Evolutionary conservation across 2,329 filamentous ascomycete genomes (phyloP).

Genomic region (Paecilomyces dactylethromorphus): DNA sequence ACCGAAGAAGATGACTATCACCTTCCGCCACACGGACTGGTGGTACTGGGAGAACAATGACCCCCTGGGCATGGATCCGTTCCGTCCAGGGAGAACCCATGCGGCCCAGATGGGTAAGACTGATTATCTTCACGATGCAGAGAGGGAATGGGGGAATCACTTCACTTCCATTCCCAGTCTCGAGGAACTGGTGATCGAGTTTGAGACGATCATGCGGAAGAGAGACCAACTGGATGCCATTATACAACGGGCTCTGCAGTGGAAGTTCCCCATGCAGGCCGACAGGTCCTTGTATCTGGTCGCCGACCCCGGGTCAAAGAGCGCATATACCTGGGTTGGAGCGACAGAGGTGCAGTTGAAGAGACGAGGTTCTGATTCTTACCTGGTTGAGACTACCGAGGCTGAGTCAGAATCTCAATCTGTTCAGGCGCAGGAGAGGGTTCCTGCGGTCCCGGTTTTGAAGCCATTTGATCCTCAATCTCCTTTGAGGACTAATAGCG

Average conservation of each 20-base stretch:
- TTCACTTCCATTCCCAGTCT: conserved; percentile 10
- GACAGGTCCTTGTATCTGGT: neutral
- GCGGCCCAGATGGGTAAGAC: conserved; percentile 5
- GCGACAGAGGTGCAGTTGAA: neutral
- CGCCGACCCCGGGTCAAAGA: neutral
- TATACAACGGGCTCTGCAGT: conserved; percentile 13
- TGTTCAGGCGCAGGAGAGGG: neutral
- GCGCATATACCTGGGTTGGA: neutral
- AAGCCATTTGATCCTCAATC: neutral
- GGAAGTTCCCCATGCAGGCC: conserved; percentile 9
- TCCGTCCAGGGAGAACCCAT: conserved; percentile 6
- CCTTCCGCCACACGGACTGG: conserved; percentile 23
- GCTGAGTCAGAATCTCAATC: neutral
- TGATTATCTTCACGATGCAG: conserved; percentile 4
- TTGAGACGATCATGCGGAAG: conserved; percentile 18
- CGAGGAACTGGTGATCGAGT: conserved; percentile 18
- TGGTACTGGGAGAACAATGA: conserved; percentile 20
- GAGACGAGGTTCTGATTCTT: neutral
- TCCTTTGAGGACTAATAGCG: neutral
- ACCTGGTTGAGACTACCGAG: neutral
- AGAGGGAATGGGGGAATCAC: conserved; percentile 5
- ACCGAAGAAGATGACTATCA: conserved; percentile 15
- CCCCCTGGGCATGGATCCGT: conserved; percentile 21
- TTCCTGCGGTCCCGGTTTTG: neutral
- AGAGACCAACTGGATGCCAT: conserved; percentile 17